Base-by-base conservation (phyloP, 192 early-diverging fungal genomes). In the Umbelopsis sp. region DNA sequence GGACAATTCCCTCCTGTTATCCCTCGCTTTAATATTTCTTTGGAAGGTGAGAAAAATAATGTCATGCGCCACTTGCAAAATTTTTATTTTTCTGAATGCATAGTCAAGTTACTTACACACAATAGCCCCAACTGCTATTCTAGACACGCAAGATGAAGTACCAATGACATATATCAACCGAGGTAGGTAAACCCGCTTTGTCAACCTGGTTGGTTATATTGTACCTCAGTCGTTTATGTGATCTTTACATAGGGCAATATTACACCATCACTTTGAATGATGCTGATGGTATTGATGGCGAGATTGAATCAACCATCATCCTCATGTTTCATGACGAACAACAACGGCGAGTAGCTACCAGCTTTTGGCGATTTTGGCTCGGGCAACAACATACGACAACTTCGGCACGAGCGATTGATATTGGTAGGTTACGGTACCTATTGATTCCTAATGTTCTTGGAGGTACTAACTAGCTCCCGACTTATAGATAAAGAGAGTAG, bases 341-440 rank as follows among this genome's bases (percentile, higher is more conserved):
- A 16, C 86, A 93, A 74, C 86, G 88, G 21, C 82, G 82, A 71
- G 74, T 86, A 50, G 88, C 90, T 1, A 68, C 82, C 0, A 81
- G 82, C 18, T 89, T 88, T 73, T 93, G 91, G 91, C 85, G 78
- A 66, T 91, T 90, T 67, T 93, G 90, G 91, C 71, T 87, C n/a
- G 89, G 84, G 27, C 90, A 93, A 64, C 88, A 91, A 71, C 70
- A 82, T 37, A 80, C 81, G 50, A 81, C 87, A 3, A 81, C 82
- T 35, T 70, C 71, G 8, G 85, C 89, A 0, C 73, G 86, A 46
- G 91, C 90, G 7, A 74, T 91, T 9, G 91, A 93, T 65, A 81
- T 92, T 53, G 83, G 83, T 84, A 79, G 49, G 68, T 37, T 30
- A 25, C 27, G 49, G 49, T 66, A 46, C 61, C 18, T 46, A 46